Percentiles rank a stretch among this genome's conserved stretches.
Evolutionary conservation across 2,329 filamentous ascomycete species (phyloP).

Genomic region (Aureobasidium sp.): DNA sequence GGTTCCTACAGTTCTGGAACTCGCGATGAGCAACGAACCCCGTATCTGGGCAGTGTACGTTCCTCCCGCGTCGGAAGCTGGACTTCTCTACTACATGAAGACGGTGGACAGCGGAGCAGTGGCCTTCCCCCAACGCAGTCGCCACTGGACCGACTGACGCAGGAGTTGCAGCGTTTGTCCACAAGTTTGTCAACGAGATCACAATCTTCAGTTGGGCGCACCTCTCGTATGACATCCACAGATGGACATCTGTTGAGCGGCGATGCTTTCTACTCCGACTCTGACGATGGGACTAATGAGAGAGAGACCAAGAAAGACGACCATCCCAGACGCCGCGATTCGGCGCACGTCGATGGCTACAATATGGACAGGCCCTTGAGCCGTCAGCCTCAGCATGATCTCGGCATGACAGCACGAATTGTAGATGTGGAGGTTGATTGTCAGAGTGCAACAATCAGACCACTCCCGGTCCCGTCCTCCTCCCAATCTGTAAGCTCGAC

Average conservation of each 20-base stretch:
- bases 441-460: not conserved
- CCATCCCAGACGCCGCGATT: not conserved
- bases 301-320: not conserved
- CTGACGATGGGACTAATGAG: not conserved
- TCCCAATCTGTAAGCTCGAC: not conserved
- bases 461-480: not conserved
- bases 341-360: not conserved
- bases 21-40: not conserved
- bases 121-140: slow-evolving; percentile 22
- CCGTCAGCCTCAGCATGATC: not conserved
- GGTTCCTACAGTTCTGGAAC: not conserved
- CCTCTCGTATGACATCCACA: not conserved
- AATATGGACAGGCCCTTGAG: not conserved
- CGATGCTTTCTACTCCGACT: not conserved
- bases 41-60: not conserved
- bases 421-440: not conserved
- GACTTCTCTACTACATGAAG: not conserved
- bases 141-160: slow-evolving; percentile 28
- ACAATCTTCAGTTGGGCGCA: not conserved
- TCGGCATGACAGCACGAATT: not conserved
- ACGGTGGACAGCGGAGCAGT: not conserved
- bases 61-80: not conserved
- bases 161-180: slow-evolving; percentile 24
- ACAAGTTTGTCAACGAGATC: slow-evolving; percentile 6
- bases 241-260: slow-evolving; percentile 2